Conservation (phyloP, 306 rosid species). For the Rubus parviflorus region DNA sequence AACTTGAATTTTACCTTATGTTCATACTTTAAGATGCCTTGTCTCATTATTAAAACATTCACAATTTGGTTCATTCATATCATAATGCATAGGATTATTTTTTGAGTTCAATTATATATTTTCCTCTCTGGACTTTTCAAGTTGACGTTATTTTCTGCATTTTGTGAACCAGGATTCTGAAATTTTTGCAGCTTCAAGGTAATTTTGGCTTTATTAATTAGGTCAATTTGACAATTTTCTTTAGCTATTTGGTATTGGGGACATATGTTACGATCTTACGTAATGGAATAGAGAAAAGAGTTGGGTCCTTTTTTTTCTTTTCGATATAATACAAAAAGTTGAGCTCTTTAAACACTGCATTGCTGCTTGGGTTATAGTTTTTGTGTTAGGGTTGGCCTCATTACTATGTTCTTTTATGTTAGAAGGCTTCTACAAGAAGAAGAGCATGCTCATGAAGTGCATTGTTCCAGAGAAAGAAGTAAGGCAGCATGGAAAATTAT, state of each 20-base stretch:
- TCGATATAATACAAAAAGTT: neutral
- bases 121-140: conserved; percentile 4
- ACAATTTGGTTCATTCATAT: conserved; percentile 2
- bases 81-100: neutral
- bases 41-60: neutral
- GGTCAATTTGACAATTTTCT: neutral
- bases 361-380: conserved; percentile 17
- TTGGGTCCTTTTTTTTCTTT: neutral
- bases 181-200: conserved; percentile 63
- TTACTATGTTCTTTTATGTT: conserved; percentile 11
- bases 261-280: neutral
- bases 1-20: neutral
- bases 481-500: conserved; percentile 70
- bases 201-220: conserved; percentile 15
- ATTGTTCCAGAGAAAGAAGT: conserved; percentile 92
- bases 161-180: conserved; percentile 54
- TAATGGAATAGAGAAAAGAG: neutral
- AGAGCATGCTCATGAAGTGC: conserved; percentile 60
- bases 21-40: neutral
- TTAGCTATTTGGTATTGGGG: neutral
- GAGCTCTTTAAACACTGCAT: neutral
- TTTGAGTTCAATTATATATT: neutral
- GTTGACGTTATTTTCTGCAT: conserved; percentile 32
- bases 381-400: neutral
- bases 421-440: conserved; percentile 47